Conservation (phyloP, 345 rosid genomes). For the Salix brachista region DNA sequence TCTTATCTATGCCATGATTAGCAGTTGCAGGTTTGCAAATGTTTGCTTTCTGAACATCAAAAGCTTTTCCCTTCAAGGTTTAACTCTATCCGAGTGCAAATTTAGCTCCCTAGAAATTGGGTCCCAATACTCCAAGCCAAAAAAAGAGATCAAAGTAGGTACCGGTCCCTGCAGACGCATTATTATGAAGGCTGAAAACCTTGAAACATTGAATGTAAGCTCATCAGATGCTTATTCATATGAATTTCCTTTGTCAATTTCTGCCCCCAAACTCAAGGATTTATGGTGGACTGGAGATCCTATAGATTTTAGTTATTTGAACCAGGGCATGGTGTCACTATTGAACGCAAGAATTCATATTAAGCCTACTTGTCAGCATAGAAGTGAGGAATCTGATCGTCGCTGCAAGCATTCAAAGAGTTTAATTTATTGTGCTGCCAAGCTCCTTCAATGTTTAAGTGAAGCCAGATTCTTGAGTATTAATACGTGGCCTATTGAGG, state of each 20-base stretch:
- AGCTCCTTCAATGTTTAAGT: constrained; percentile 10
- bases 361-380: constrained; percentile 14
- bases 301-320: constrained; percentile 10
- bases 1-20: not conserved
- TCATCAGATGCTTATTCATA: not conserved
- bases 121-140: not conserved
- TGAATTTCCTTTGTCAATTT: constrained; percentile 4
- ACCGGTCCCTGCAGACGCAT: not conserved
- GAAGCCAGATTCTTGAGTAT: constrained; percentile 5
- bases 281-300: constrained; percentile 18
- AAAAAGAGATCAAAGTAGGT: not conserved
- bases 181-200: not conserved
- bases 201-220: constrained; percentile 1
- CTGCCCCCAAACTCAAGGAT: not conserved
- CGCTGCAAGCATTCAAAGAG: constrained; percentile 14
- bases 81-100: constrained; percentile 11
- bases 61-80: not conserved
- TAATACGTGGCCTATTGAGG: constrained; percentile 22
- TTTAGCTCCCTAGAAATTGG: not conserved
- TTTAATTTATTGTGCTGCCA: constrained; percentile 9
- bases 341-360: constrained; percentile 4
- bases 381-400: not conserved
- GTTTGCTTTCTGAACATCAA: not conserved
- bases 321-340: constrained; percentile 3
- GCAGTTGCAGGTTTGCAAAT: constrained; percentile 1